Percentiles rank a stretch among this genome's conserved stretches.
phyloP scores from a whole-genome alignment of 345 rosid genomes.

The Anastatica hierochuntica region DNA sequence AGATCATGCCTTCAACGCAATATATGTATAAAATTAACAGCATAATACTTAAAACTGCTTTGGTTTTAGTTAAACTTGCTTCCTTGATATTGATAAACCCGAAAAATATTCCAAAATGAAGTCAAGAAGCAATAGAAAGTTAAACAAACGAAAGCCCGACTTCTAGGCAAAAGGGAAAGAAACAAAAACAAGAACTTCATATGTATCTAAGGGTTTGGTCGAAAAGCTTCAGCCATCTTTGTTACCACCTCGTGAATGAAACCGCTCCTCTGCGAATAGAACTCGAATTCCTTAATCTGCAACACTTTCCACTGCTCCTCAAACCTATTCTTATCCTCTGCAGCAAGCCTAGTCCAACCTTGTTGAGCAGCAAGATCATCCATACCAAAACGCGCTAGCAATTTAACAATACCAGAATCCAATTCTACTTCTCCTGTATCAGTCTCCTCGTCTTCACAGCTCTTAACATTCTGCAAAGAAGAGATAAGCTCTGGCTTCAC shows the following conservation, averaged over 20 bases:
- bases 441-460: neutral
- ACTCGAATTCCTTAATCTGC: slow-evolving; percentile 11
- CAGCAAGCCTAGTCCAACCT: slow-evolving; percentile 14
- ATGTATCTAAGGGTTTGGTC: neutral
- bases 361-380: slow-evolving; percentile 20
- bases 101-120: slow-evolving; percentile 13
- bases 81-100: slow-evolving; percentile 9
- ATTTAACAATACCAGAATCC: slow-evolving; percentile 11
- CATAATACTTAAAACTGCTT: too few relatives aligned
- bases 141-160: neutral
- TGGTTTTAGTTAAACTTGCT: neutral
- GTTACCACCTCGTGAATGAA: slow-evolving; percentile 11
- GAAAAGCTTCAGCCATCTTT: slow-evolving; percentile 14
- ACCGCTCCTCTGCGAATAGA: slow-evolving; percentile 13
- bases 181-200: neutral
- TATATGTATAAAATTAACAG: neutral
- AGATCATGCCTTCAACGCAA: neutral
- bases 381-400: slow-evolving; percentile 10
- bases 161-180: neutral
- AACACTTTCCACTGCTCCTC: slow-evolving; percentile 22
- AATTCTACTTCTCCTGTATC: neutral
- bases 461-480: slow-evolving; percentile 3
- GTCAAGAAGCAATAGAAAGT: slow-evolving; percentile 3
- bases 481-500: slow-evolving; percentile 6
- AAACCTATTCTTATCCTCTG: slow-evolving; percentile 17